Evolutionary conservation across 805 yeast species (phyloP), one percentile per base, ranked within the genome.

Genomic region (Priceomyces fermenticarens): DNA sequence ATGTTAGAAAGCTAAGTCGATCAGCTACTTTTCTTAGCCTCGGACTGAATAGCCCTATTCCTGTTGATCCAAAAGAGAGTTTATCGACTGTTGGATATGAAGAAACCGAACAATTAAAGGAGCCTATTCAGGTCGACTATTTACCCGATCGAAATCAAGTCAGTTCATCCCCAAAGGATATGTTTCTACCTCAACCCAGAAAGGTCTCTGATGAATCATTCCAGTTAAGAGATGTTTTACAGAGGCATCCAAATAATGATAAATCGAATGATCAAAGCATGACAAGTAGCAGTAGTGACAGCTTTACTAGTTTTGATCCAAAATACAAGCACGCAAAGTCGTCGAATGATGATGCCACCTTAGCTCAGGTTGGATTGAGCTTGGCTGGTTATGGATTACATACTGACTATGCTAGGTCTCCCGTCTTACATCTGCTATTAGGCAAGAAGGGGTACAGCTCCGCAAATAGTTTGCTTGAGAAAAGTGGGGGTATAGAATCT

Each of bases 21-120:
- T 54, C 65, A 4, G 46, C 63, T 3, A 54, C 68, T 16, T 51
- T 58, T 20, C 46, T 58, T 30, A 58, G 53, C 39, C 45, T 55
- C 31, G 29, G 32, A 28, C 25, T 5, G 25, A 8, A 20, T 20
- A 8, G 9, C 10, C 48, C 36, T n/a, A 20, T 30, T 6, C 30
- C 43, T n/a, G 33, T 36, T 20, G 41, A 38, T 11, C 12, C 43
- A 11, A 31, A 35, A 4, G 38, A 33, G 10, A 30, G 32, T 16
- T 67, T 67, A 47, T 71, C 63, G 33, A 68, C 73, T 12, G 58
- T 68, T 17, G 61, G 67, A 25, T 66, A 66, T 40, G 63, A 62
- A n/a, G 42, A 53, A n/a, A 55, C 54, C 16, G 42, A 10, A 14
- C 51, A 5, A 50, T 46, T 28, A 4, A 48, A 49, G 14, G 68